Evolutionary conservation across 805 yeast species (phyloP), one percentile per base, ranked within the genome.

Genomic region (Candida saitoana): DNA sequence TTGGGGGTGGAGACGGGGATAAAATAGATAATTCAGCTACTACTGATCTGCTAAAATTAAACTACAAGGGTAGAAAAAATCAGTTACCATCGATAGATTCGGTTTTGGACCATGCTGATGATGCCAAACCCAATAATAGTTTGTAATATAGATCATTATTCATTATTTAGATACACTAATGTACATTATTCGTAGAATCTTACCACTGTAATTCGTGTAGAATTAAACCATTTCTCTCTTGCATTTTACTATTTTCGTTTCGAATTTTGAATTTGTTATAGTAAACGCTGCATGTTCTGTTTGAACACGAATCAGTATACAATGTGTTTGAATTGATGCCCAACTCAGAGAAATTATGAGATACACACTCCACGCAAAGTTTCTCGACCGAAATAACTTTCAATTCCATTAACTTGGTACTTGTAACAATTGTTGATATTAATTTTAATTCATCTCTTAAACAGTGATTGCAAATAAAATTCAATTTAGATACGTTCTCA

Each of bases 271-370:
- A 62, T 38, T 80, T 68, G 5, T 76, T 67, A 52, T 71, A 86
- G 53, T 72, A 85, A 0, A 80, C 63, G 0, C 80, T 71, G 55
- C 95, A 87, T 51, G 82, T 88, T 27, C 72, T 73, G 35, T 87
- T 83, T 5, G 60, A 63, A 55, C 95, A 87, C 18, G 43, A 18
- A 14, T 50, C 48, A 12, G 49, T 43, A 20, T 43, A 47, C 3
- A 17, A 24, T 34, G 36, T 36, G 31, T 29, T n/a, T 37, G 49
- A 19, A 3, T 18, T 45, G 35, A 32, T 40, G 7, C 57, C 52
- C 16, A 50, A 27, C 3, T 38, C 27, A 3, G 22, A 47, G 20
- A 47, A 50, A 40, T 56, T 59, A 4, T 20, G 36, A n/a, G 43
- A 34, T 5, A 54, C 54, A 46, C 68, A 63, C 3, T 24, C 24